These are phyloP conservation scores for Sporisorium exsertum DNA, from an alignment of 1,284 basidiomycete genomes.

Conservation along the genomic window DNA sequence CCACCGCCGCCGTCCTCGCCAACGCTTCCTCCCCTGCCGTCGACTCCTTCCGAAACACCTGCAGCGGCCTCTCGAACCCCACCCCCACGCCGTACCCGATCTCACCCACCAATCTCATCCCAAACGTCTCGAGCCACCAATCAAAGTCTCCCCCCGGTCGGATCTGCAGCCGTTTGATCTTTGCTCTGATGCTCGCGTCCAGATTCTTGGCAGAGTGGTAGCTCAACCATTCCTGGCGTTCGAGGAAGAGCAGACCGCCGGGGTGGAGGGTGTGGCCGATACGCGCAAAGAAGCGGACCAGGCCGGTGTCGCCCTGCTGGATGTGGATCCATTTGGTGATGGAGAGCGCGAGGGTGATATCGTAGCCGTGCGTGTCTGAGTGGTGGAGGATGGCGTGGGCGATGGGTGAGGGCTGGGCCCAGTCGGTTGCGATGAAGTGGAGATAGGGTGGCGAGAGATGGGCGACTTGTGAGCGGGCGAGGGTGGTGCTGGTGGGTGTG, in stretches of 20 bases:
- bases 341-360: slow-evolving; percentile 32
- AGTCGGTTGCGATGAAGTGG: slow-evolving; percentile 24
- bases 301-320: slow-evolving; percentile 31
- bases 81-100: slow-evolving; percentile 18
- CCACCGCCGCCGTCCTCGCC: not conserved
- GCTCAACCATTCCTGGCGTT: slow-evolving; percentile 39
- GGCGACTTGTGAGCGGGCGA: no score
- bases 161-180: slow-evolving; percentile 29
- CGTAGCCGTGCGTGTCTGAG: not conserved
- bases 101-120: slow-evolving; percentile 6
- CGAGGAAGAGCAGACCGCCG: slow-evolving; percentile 21
- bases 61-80: slow-evolving; percentile 28
- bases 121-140: slow-evolving; percentile 26
- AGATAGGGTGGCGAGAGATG: slow-evolving; percentile 9
- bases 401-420: slow-evolving; percentile 10
- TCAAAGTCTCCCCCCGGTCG: slow-evolving; percentile 40
- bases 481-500: no score
- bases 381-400: not conserved
- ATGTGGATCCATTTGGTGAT: slow-evolving; percentile 55
- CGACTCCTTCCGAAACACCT: slow-evolving; percentile 24
- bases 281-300: slow-evolving; percentile 28
- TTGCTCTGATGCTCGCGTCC: slow-evolving; percentile 12
- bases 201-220: slow-evolving; percentile 33
- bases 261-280: slow-evolving; percentile 16
- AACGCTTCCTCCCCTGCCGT: not conserved